Evolutionary conservation across 768 basidiomycete genomes (phyloP).

Genomic region (Boletus fagicola): DNA sequence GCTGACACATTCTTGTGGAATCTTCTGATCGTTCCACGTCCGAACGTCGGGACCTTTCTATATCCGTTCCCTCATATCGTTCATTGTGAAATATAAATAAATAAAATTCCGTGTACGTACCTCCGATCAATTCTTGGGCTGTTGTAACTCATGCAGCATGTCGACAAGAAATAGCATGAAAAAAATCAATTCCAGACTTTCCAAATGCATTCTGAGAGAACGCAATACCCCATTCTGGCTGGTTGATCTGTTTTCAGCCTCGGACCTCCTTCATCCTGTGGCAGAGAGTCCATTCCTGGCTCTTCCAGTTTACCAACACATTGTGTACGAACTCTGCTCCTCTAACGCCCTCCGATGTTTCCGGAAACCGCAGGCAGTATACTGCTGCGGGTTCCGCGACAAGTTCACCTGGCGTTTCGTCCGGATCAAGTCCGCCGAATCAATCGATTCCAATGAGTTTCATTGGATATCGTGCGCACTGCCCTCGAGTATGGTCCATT

Average conservation of each 20-base stretch:
- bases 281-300: background rate
- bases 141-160: no score
- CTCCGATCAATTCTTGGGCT: no score
- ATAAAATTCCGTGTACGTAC: no score
- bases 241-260: background rate
- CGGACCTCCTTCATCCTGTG: background rate
- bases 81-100: no score
- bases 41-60: no score
- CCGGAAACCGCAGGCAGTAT: constrained; percentile 15
- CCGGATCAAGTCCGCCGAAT: constrained; percentile 12
- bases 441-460: background rate
- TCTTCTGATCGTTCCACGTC: no score
- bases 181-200: background rate
- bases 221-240: background rate
- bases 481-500: background rate
- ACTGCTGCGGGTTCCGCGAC: constrained; percentile 12
- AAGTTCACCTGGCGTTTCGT: constrained; percentile 17
- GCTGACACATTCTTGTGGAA: no score
- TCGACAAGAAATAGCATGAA: background rate
- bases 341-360: constrained; percentile 14
- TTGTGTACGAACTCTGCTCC: constrained; percentile 18
- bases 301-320: constrained; percentile 1
- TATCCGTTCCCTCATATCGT: no score
- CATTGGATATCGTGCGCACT: background rate
- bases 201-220: background rate